A percentile compares a stretch with the other conserved stretches of the same genome.
These are phyloP conservation scores for Iris pallida DNA, from an alignment of 116 monocot species.

Conservation along the genomic window DNA sequence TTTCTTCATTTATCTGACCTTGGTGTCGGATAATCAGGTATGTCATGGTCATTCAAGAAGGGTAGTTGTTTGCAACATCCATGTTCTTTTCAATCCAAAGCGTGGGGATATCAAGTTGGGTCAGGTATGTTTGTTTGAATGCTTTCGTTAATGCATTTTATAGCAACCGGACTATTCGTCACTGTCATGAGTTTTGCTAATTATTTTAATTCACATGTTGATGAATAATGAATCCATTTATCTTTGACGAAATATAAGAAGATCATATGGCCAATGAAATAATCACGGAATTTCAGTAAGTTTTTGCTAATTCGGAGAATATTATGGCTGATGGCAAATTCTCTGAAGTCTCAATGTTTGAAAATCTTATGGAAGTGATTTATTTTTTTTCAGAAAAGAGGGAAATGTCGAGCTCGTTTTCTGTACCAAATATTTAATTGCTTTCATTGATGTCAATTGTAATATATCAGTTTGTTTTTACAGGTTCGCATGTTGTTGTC, in stretches of 20 bases:
- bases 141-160: not conserved
- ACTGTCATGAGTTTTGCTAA: too few relatives aligned
- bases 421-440: not conserved
- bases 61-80: slow-evolving; percentile 51
- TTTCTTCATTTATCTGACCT: not conserved
- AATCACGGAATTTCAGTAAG: too few relatives aligned
- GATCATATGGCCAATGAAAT: too few relatives aligned
- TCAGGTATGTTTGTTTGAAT: slow-evolving; percentile 35
- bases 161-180: not conserved
- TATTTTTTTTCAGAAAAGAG: too few relatives aligned
- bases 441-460: not conserved
- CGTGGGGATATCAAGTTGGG: slow-evolving; percentile 73
- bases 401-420: too few relatives aligned
- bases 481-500: slow-evolving; percentile 50
- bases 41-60: slow-evolving; percentile 8
- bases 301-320: too few relatives aligned
- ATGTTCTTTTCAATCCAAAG: slow-evolving; percentile 71
- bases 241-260: too few relatives aligned
- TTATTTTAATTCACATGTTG: too few relatives aligned
- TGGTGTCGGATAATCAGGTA: slow-evolving; percentile 3
- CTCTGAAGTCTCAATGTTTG: too few relatives aligned
- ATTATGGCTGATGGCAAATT: too few relatives aligned
- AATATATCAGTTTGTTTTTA: slow-evolving; percentile 7
- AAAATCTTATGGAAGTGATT: too few relatives aligned
- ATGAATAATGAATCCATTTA: too few relatives aligned